Evolutionary conservation across 768 basidiomycete species (phyloP).

Genomic region (Collybia sordida): DNA sequence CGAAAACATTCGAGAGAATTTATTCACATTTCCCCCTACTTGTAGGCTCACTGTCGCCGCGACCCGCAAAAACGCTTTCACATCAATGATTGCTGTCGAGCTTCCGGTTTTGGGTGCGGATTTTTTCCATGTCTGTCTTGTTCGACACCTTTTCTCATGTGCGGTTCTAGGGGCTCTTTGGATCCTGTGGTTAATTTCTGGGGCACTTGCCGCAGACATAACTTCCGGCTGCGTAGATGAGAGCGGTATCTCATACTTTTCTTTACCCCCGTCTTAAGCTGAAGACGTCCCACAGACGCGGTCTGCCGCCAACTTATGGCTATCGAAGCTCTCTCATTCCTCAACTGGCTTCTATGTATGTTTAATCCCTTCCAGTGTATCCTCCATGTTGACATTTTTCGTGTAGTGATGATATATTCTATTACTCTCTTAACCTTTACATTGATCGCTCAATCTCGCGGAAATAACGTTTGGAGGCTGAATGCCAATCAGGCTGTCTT

Average conservation of each 20-base stretch:
- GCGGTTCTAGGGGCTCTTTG: conserved; percentile 9
- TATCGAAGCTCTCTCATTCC: conserved; percentile 14
- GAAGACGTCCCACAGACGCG: conserved; percentile 1
- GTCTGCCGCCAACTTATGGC: conserved; percentile 11
- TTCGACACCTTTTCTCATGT: neutral
- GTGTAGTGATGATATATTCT: conserved; percentile 12
- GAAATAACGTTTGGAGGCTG: conserved; percentile 10
- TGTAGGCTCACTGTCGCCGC: conserved; percentile 11
- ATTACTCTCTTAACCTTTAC: conserved; percentile 9
- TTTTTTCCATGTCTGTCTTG: conserved; percentile 4
- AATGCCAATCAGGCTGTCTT: conserved; percentile 9
- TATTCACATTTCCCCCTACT: neutral
- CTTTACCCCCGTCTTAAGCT: neutral
- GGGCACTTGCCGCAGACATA: conserved; percentile 8
- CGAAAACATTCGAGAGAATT: no score
- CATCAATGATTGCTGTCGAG: conserved; percentile 13
- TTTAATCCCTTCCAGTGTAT: neutral
- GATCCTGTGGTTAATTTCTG: conserved; percentile 9
- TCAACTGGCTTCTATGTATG: conserved; percentile 13
- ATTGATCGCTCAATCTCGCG: conserved; percentile 9
- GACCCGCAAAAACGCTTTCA: conserved; percentile 10
- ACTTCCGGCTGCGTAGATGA: conserved; percentile 9
- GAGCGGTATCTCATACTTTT: neutral
- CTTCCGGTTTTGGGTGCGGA: neutral
- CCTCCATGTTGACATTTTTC: neutral